These are phyloP conservation scores for Tricholoma saponaceum DNA, from an alignment of 768 basidiomycete genomes.

Conservation along the genomic window DNA sequence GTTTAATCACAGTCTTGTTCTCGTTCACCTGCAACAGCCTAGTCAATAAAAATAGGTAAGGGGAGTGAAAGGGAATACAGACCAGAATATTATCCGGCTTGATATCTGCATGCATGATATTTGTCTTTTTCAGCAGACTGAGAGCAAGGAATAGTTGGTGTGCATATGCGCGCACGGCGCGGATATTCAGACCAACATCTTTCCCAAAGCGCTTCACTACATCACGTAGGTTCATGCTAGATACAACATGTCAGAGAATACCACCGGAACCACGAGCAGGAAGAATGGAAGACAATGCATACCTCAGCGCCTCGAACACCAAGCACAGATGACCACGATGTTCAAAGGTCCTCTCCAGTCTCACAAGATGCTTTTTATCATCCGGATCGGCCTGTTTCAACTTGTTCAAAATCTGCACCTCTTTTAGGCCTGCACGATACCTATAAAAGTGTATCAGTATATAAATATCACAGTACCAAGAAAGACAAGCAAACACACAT, in stretches of 20 bases:
- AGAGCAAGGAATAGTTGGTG: slow-evolving; percentile 92
- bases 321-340: slow-evolving; percentile 95
- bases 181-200: slow-evolving; percentile 93
- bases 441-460: slow-evolving; percentile 34
- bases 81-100: slow-evolving; percentile 98
- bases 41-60: background rate
- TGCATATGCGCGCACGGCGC: slow-evolving; percentile 97
- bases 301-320: slow-evolving; percentile 95
- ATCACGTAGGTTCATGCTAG: slow-evolving; percentile 95
- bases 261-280: background rate
- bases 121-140: slow-evolving; percentile 80
- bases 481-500: slow-evolving; percentile 59
- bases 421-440: slow-evolving; percentile 94
- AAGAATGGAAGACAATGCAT: slow-evolving; percentile 23
- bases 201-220: slow-evolving; percentile 98
- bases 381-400: slow-evolving; percentile 88
- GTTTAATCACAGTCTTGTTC: slow-evolving; percentile 86
- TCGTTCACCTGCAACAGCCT: slow-evolving; percentile 74
- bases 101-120: slow-evolving; percentile 97
- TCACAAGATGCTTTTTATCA: slow-evolving; percentile 93
- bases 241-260: slow-evolving; percentile 3
- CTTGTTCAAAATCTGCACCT: slow-evolving; percentile 84
- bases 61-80: slow-evolving; percentile 23
- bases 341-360: slow-evolving; percentile 93
- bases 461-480: slow-evolving; percentile 3